Conservation (phyloP, 106 monocot species). For the Agapanthus africanus region DNA sequence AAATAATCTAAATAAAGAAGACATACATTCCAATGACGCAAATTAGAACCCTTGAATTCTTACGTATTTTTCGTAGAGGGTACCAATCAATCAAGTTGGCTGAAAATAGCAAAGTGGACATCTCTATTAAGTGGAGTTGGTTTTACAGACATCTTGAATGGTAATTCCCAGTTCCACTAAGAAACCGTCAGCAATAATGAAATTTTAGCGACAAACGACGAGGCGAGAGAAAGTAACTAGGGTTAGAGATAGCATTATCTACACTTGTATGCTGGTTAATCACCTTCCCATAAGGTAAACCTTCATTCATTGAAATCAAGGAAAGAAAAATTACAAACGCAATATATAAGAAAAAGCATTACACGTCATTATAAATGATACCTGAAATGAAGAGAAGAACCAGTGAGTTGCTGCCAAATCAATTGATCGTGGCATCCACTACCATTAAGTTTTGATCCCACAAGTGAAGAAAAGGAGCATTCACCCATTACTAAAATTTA, state of each 20-base stretch:
- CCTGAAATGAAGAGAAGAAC: not conserved
- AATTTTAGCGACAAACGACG: no score
- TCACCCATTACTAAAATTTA: not conserved
- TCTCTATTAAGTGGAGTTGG: no score
- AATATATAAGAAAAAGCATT: not conserved
- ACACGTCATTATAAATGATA: not conserved
- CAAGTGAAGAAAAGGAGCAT: not conserved
- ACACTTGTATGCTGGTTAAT: not conserved
- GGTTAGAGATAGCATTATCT: not conserved
- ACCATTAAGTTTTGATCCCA: slow-evolving; percentile 1
- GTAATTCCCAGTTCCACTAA: not conserved
- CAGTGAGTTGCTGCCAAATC: slow-evolving; percentile 6
- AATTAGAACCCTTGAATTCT: no score
- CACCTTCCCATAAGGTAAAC: not conserved
- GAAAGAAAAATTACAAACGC: not conserved
- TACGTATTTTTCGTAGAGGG: no score
- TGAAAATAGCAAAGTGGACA: no score
- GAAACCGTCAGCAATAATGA: not conserved
- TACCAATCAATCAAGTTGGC: no score
- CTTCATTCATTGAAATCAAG: not conserved
- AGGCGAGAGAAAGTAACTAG: not conserved
- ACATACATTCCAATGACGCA: no score
- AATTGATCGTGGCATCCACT: not conserved
- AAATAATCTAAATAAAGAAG: no score
- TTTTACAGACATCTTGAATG: not conserved